Percentiles rank a stretch among this genome's conserved stretches.
These are phyloP conservation scores for Fagus crenata DNA, from an alignment of 306 rosid species.

Conservation along the genomic window DNA sequence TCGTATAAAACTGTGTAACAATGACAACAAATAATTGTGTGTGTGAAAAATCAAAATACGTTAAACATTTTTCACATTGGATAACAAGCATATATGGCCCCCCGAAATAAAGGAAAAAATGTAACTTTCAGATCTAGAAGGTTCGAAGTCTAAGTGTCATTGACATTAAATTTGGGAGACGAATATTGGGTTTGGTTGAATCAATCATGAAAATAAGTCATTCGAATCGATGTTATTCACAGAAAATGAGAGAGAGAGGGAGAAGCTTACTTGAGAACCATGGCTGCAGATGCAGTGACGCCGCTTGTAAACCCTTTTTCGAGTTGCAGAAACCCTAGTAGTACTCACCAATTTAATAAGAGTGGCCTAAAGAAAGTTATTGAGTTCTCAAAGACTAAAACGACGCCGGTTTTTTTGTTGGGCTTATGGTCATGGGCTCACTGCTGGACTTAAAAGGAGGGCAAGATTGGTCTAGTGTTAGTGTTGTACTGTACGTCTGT, in stretches of 20 bases:
- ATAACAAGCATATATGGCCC: too few relatives aligned
- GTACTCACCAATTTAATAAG: background rate
- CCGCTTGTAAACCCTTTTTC: constrained; percentile 5
- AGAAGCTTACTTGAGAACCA: constrained; percentile 39
- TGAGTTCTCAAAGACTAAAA: background rate
- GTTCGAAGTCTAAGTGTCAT: too few relatives aligned
- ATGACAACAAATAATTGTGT: too few relatives aligned
- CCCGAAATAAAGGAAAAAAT: too few relatives aligned
- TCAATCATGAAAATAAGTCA: background rate
- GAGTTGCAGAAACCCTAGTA: constrained; percentile 21
- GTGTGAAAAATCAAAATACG: too few relatives aligned
- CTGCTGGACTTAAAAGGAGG: background rate
- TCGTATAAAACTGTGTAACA: too few relatives aligned
- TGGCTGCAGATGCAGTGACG: constrained; percentile 10
- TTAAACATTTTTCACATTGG: too few relatives aligned
- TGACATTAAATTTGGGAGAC: background rate
- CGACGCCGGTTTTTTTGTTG: background rate
- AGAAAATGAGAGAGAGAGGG: background rate
- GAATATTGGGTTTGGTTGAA: background rate
- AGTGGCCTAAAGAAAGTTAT: background rate
- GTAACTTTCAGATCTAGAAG: background rate
- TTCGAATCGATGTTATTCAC: background rate
- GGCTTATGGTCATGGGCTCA: background rate
- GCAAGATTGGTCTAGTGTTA: too few relatives aligned
- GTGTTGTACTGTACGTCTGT: too few relatives aligned